Evolutionary conservation across 148 eudicot genomes (phyloP), one percentile per base, ranked within the genome.

Genomic region (Pharnaceum exiguum): DNA sequence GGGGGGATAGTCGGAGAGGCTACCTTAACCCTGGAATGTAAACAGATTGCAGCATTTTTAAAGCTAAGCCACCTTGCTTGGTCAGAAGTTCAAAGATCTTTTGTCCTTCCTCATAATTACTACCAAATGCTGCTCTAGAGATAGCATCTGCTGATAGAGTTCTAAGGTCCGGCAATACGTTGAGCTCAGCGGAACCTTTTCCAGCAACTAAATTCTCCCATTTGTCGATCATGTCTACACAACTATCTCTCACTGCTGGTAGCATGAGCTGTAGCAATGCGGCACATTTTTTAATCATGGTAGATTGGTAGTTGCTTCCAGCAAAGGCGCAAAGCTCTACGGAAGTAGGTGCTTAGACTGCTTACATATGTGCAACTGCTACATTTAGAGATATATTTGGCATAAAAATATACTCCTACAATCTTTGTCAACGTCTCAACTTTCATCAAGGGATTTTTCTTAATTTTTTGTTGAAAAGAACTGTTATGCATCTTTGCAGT

Each of bases 41-140:
- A 48, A 33, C n/a, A 16, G 54, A 46, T 5, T 29, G 40, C 6
- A 46, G 15, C 3, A 30, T 28, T 11, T 32, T 15, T 18, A 45
- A 2, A 5, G 64, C 23, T 22, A 13, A 19, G 12, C 12, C 10
- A 35, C 8, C 12, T 31, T 45, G 64, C 19, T 60, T 54, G 10
- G 29, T 32, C 7, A 45, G 29, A 21, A 60, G 64, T 4, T 60
- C 26, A 11, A 60, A 45, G 10, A 60, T 46, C 54, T 18, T 60
- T 18, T 23, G 22, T 31, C 64, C 64, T 46, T 60, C 31, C n/a
- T 60, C 28, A 15, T 27, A 46, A 19, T 28, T 28, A 23, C 64
- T 30, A 31, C 55, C 46, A 15, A 61, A 61, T 24, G 56, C 66
- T 30, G 66, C 66, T 28, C 55, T 33, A 13, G 66, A 61, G 17